Evolutionary conservation across 192 early-diverging fungal species (phyloP).

Genomic region (Podila epicladia): DNA sequence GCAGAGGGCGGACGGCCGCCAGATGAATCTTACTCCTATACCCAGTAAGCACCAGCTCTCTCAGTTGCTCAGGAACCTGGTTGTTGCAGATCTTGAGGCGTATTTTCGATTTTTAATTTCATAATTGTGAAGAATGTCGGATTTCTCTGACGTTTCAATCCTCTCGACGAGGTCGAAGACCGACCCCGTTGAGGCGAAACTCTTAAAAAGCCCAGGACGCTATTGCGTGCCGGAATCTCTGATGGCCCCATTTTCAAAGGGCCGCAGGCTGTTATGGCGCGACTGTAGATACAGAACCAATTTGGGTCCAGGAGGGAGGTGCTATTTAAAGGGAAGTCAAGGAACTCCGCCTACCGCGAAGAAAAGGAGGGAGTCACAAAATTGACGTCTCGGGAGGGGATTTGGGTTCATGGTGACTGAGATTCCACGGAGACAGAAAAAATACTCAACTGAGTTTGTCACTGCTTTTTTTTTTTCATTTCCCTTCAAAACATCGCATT

Average conservation of each 20-base stretch:
- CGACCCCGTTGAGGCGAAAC: conserved; percentile 2
- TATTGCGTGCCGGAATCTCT: conserved; percentile 3
- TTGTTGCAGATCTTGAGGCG: too few relatives aligned
- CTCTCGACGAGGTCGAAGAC: neutral
- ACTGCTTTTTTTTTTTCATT: too few relatives aligned
- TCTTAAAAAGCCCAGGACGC: conserved; percentile 4
- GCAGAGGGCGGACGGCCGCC: too few relatives aligned
- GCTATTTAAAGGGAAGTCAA: neutral
- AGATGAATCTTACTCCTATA: too few relatives aligned
- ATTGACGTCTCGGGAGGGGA: neutral
- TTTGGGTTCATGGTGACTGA: too few relatives aligned
- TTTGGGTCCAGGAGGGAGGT: neutral
- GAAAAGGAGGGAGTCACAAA: neutral
- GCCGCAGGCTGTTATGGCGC: conserved; percentile 3
- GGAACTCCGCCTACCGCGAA: neutral
- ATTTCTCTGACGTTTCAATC: conserved; percentile 3
- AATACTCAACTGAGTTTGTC: too few relatives aligned
- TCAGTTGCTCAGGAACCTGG: too few relatives aligned
- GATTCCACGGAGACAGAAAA: too few relatives aligned
- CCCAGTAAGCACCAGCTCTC: too few relatives aligned
- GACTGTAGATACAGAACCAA: neutral
- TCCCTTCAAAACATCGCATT: too few relatives aligned
- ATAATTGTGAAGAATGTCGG: neutral
- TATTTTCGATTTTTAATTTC: neutral
- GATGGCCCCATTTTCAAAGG: neutral